A percentile compares a stretch with the other conserved stretches of the same genome.
Conservation (phyloP, 2,329 filamentous ascomycete species). For the Pestalotiopsis sp. region DNA sequence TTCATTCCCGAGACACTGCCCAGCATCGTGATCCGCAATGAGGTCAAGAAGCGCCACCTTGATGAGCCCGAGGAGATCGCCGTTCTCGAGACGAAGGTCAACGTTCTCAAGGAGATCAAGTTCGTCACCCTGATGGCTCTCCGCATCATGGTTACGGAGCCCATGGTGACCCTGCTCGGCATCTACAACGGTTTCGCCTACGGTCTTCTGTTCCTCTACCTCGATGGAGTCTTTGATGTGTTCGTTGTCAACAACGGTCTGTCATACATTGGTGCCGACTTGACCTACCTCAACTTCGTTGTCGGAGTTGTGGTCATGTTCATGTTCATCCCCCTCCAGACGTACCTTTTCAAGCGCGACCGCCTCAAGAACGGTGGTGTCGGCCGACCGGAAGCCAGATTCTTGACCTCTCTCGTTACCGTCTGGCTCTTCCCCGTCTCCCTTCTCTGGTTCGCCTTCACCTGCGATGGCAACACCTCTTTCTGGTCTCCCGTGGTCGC, state of each 20-base stretch:
- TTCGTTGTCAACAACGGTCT: conserved; percentile 43
- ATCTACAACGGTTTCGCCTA: conserved; percentile 46
- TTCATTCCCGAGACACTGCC: conserved; percentile 43
- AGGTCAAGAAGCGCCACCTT: conserved; percentile 31
- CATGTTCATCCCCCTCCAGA: conserved; percentile 43
- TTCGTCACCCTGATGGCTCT: conserved; percentile 45
- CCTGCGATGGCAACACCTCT: conserved; percentile 37
- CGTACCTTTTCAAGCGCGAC: conserved; percentile 40
- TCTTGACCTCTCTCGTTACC: conserved; percentile 40
- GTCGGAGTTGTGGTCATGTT: conserved; percentile 44
- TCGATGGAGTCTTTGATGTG: conserved; percentile 45
- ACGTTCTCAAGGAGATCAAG: conserved; percentile 38
- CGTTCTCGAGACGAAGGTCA: conserved; percentile 35
- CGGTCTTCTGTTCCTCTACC: conserved; percentile 42
- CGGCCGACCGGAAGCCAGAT: conserved; percentile 42
- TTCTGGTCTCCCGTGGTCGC: conserved; percentile 44
- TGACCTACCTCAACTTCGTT: conserved; percentile 45
- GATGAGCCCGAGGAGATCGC: conserved; percentile 32
- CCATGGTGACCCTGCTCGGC: conserved; percentile 40
- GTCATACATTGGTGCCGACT: conserved; percentile 38
- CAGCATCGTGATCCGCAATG: conserved; percentile 37
- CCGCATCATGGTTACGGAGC: conserved; percentile 43
- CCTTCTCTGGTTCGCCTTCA: conserved; percentile 45
- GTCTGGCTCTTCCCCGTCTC: conserved; percentile 45
- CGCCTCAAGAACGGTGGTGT: conserved; percentile 32